Conservation (phyloP, 2,329 filamentous ascomycete genomes). For the Hypoxylon sp. region DNA sequence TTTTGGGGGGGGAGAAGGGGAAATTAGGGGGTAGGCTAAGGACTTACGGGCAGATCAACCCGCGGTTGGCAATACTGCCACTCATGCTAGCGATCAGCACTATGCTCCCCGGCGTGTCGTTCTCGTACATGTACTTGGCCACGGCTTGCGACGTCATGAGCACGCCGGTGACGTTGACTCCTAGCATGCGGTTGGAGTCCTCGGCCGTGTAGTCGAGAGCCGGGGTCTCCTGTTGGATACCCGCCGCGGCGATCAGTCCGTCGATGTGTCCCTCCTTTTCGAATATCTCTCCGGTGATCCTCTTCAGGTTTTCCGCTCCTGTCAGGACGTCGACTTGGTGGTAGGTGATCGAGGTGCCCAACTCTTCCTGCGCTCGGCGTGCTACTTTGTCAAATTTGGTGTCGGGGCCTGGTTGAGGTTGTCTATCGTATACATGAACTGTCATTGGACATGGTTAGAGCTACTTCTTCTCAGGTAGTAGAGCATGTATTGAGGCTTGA, state of each 20-base stretch:
- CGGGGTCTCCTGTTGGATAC: slow-evolving; percentile 82
- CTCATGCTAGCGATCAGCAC: slow-evolving; percentile 77
- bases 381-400: slow-evolving; percentile 72
- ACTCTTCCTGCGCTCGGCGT: slow-evolving; percentile 67
- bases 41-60: slow-evolving; percentile 66
- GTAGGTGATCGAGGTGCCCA: slow-evolving; percentile 76
- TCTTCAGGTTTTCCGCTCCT: slow-evolving; percentile 72
- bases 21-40: neutral
- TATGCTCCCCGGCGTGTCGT: slow-evolving; percentile 67
- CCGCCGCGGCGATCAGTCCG: slow-evolving; percentile 75
- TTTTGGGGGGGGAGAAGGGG: too few species aligned
- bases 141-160: slow-evolving; percentile 89
- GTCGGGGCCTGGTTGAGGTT: slow-evolving; percentile 60
- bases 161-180: slow-evolving; percentile 85
- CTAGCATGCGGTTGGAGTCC: slow-evolving; percentile 80
- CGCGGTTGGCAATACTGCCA: slow-evolving; percentile 70
- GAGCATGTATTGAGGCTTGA: too few species aligned
- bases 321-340: slow-evolving; percentile 78
- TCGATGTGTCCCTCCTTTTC: slow-evolving; percentile 76
- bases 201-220: slow-evolving; percentile 82
- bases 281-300: slow-evolving; percentile 73
- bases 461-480: too few species aligned
- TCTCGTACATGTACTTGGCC: slow-evolving; percentile 76
- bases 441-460: too few species aligned
- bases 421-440: slow-evolving; percentile 73